A percentile compares a stretch with the other conserved stretches of the same genome.
phyloP scores from a whole-genome alignment of 805 yeast species.

The Clavispora fructus region DNA sequence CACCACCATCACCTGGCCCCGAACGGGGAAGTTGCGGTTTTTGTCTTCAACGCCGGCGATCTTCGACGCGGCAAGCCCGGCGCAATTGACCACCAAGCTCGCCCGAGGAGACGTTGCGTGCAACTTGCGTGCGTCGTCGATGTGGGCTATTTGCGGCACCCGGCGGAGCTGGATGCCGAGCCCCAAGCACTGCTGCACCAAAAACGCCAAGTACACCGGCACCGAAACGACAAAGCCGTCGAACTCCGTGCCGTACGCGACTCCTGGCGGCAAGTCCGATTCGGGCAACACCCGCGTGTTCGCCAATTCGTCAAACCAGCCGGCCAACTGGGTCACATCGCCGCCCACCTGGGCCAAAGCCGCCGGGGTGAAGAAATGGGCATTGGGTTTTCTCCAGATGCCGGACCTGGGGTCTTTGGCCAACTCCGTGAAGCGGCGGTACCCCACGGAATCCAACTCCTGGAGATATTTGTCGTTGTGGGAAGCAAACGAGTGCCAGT shows the following conservation, averaged over 20 bases:
- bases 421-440: slow-evolving; percentile 40
- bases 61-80: slow-evolving; percentile 47
- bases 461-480: slow-evolving; percentile 24
- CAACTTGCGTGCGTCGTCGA: slow-evolving; percentile 41
- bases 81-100: slow-evolving; percentile 50
- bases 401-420: slow-evolving; percentile 51
- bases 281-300: slow-evolving; percentile 28
- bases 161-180: slow-evolving; percentile 48
- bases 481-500: slow-evolving; percentile 59
- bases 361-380: slow-evolving; percentile 8
- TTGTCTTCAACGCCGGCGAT: slow-evolving; percentile 44
- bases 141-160: slow-evolving; percentile 28
- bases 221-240: slow-evolving; percentile 58
- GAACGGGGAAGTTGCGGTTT: slow-evolving; percentile 42
- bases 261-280: slow-evolving; percentile 38
- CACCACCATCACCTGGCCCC: slow-evolving; percentile 55
- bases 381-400: slow-evolving; percentile 12
- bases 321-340: slow-evolving; percentile 10
- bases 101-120: slow-evolving; percentile 22
- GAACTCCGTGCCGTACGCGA: slow-evolving; percentile 41
- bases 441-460: slow-evolving; percentile 43
- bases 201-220: slow-evolving; percentile 49
- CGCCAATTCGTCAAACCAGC: slow-evolving; percentile 48
- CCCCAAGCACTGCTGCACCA: slow-evolving; percentile 40
- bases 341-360: slow-evolving; percentile 8